Evolutionary conservation across 208 protist genomes (phyloP).

Genomic region (Crithidia expoeki): DNA sequence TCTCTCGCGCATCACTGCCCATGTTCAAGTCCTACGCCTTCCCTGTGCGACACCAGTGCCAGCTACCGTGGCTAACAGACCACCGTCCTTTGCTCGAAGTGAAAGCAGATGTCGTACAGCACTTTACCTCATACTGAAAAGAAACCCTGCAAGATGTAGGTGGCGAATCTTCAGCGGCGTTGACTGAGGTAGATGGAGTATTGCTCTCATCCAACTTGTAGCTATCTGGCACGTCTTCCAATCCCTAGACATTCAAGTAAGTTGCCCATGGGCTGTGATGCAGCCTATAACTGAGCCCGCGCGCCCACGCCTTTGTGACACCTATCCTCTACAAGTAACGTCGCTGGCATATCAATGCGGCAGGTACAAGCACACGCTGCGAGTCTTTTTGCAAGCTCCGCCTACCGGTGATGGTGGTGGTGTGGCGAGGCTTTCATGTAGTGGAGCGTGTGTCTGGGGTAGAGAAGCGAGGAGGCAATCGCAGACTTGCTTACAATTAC

Average conservation of each 20-base stretch:
- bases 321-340: constrained; percentile 4
- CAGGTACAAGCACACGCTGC: background rate
- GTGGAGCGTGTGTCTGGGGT: constrained; percentile 11
- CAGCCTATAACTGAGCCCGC: no score
- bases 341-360: background rate
- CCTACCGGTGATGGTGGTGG: background rate
- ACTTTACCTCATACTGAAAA: background rate
- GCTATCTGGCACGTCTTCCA: no score
- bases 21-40: background rate
- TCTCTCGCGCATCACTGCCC: background rate
- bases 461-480: background rate
- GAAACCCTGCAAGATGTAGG: background rate
- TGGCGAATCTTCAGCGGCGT: background rate
- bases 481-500: no score
- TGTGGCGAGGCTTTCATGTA: constrained; percentile 5
- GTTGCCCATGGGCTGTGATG: no score
- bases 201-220: no score
- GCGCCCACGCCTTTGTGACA: background rate
- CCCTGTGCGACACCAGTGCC: constrained; percentile 2
- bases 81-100: background rate
- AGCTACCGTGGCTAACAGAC: constrained; percentile 1
- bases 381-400: constrained; percentile 1
- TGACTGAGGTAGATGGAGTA: background rate
- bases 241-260: no score
- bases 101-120: background rate